phyloP scores from a whole-genome alignment of 139 green algal species.

The Volvox africanus region DNA sequence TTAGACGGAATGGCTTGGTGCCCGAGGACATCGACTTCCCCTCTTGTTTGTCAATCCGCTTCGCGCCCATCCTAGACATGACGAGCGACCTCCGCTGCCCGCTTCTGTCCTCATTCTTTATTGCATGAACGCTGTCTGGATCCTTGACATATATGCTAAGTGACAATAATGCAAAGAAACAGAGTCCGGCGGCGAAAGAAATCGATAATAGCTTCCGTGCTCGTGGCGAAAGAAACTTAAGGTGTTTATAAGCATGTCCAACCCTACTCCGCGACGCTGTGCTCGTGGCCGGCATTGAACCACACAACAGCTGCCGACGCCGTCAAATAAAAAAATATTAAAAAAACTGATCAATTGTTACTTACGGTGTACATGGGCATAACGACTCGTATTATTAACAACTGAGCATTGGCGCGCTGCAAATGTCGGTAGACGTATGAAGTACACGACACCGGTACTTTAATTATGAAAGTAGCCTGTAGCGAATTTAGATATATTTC shows the following conservation, averaged over 20 bases:
- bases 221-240: slow-evolving; percentile 15
- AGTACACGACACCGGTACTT: too few relatives aligned
- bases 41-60: neutral
- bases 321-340: neutral
- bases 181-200: neutral
- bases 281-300: neutral
- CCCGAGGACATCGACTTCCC: too few relatives aligned
- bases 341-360: neutral
- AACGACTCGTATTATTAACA: too few relatives aligned
- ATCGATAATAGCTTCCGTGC: slow-evolving; percentile 9
- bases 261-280: slow-evolving; percentile 4
- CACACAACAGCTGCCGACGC: neutral
- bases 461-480: too few relatives aligned
- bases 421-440: too few relatives aligned
- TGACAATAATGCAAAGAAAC: slow-evolving; percentile 34
- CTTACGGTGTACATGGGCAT: neutral
- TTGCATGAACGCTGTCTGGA: neutral
- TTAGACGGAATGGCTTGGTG: slow-evolving; percentile 28
- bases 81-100: neutral
- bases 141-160: slow-evolving; percentile 17
- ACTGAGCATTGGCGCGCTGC: too few relatives aligned
- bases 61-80: neutral
- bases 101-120: neutral
- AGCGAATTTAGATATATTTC: too few relatives aligned
- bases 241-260: neutral